Evolutionary conservation across 2,329 filamentous ascomycete species (phyloP), one percentile per base, ranked within the genome.

Genomic region (Penicillium capsulatum): DNA sequence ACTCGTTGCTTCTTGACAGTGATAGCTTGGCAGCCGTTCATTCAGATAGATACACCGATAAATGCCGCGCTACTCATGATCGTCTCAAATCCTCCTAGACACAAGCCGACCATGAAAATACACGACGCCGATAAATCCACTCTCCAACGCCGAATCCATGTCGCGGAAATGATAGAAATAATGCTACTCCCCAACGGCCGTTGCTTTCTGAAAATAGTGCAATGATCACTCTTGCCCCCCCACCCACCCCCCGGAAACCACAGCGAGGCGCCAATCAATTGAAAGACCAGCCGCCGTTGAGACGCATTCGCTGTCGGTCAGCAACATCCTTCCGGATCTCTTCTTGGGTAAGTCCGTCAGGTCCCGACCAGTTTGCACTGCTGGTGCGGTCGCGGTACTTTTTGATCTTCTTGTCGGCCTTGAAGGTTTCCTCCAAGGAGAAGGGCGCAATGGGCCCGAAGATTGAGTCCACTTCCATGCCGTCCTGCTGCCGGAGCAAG

Each of bases 371-470:
- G 68, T 95, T 94, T 24, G 94, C 94, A 66, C 88, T 95, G 54
- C 87, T 94, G 4, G 91, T 96, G 40, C 92, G 79, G 36, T 86
- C 83, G 13, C 94, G 80, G 74, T 96, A 97, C 59, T 88, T 86
- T 71, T 86, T 86, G 64, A 86, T 81, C 49, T 91, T 88, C 64
- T 89, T 89, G 65, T 85, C 90, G 64, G 89, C 87, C 66, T 77
- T 84, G 68, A 98, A 98, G 20, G 96, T 89, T 61, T 97, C 90
- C 58, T 98, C 94, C 83, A 98, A 92, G 58, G 88, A 87, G 50
- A 98, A 74, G 9, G 89, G 86, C 8, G 79, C 83, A 16, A 94
- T 88, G 0, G 87, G 86, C 0, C 92, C 92, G 59, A 98, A 98
- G 37, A 98, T 86, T 0, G 89, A 87, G 56, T 98, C 89, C 52